phyloP scores from a whole-genome alignment of 208 protist species.

The Tritrichomonas foetus region DNA sequence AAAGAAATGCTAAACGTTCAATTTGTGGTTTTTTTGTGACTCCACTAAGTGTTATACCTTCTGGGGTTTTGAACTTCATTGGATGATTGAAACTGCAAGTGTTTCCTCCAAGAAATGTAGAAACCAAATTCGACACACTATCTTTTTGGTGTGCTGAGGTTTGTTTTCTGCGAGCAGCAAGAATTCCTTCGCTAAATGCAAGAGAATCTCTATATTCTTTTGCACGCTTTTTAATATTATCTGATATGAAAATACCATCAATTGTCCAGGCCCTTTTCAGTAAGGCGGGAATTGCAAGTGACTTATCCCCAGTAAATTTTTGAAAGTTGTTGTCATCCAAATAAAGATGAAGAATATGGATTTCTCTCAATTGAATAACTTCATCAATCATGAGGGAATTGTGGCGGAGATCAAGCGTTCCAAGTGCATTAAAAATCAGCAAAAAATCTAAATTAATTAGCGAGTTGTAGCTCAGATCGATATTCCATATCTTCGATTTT shows the following conservation, averaged over 20 bases:
- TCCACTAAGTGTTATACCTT: neutral
- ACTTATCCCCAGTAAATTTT: neutral
- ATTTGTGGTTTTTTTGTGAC: neutral
- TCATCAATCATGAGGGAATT: neutral
- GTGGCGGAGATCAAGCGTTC: neutral
- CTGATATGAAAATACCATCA: neutral
- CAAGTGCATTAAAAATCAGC: neutral
- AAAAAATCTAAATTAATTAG: neutral
- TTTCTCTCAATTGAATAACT: neutral
- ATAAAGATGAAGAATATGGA: neutral
- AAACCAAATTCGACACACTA: neutral
- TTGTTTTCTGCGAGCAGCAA: neutral
- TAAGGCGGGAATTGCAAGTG: neutral
- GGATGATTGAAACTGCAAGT: neutral
- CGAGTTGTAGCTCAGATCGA: neutral
- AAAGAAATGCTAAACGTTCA: neutral
- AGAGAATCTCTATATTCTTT: neutral
- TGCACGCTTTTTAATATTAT: neutral
- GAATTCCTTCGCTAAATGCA: neutral
- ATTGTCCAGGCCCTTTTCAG: neutral
- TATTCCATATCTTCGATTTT: neutral
- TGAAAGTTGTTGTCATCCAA: neutral
- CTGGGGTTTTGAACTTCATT: neutral
- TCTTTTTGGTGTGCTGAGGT: neutral
- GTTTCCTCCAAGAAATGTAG: neutral